A percentile compares a stretch with the other conserved stretches of the same genome.
phyloP scores from a whole-genome alignment of 2,329 filamentous ascomycete species.

The Penicillium capsulatum region DNA sequence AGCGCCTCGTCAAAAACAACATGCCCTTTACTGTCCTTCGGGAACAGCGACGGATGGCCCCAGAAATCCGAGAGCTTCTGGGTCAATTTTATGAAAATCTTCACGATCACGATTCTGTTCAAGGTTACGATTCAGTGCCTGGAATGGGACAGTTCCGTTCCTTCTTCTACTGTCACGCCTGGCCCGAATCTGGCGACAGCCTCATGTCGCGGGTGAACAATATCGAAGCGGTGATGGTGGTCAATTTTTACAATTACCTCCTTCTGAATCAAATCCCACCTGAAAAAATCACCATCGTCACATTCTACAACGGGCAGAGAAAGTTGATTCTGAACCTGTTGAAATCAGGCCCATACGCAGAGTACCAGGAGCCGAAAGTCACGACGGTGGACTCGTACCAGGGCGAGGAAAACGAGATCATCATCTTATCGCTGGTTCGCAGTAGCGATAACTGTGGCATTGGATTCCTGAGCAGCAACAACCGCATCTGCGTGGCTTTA shows the following conservation, averaged over 20 bases:
- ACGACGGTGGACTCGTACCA: conserved; percentile 86
- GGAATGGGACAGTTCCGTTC: conserved; percentile 60
- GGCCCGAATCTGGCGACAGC: conserved; percentile 60
- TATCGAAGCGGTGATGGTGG: conserved; percentile 71
- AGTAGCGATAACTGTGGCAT: conserved; percentile 57
- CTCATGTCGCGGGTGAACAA: conserved; percentile 65
- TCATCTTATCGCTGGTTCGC: conserved; percentile 75
- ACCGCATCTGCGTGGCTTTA: conserved; percentile 59
- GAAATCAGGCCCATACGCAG: conserved; percentile 36
- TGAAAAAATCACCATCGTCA: conserved; percentile 69
- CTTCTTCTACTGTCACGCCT: conserved; percentile 62
- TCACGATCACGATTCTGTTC: conserved; percentile 56
- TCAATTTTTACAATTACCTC: conserved; percentile 68
- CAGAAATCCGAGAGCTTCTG: conserved; percentile 60
- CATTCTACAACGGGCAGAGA: conserved; percentile 83
- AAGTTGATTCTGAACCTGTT: conserved; percentile 56
- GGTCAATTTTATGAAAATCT: conserved; percentile 59
- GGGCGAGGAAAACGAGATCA: conserved; percentile 82
- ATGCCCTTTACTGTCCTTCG: conserved; percentile 62
- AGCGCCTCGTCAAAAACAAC: conserved; percentile 65
- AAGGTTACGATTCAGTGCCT: conserved; percentile 51
- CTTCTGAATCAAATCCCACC: conserved; percentile 60
- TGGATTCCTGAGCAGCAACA: conserved; percentile 68
- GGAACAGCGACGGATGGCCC: conserved; percentile 69
- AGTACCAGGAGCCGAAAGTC: conserved; percentile 53